Base-by-base conservation (phyloP, 148 eudicot genomes). In the Arctostaphylos glauca region DNA sequence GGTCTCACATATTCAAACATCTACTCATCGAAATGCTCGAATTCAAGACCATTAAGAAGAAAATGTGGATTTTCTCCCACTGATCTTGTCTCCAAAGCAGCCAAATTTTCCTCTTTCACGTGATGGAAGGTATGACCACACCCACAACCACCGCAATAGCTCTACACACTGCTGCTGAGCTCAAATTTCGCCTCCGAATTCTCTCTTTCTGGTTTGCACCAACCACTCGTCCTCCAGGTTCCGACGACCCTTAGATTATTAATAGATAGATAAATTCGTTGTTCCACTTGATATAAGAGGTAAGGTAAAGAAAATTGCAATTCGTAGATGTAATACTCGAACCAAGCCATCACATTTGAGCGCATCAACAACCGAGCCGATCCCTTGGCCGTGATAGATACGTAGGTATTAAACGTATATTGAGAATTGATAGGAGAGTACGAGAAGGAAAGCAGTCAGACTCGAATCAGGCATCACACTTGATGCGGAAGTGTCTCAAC, bases 151-250 rank as follows among this genome's bases (percentile, higher is more conserved):
- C 79, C 55, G 83, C 48, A 79, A 71, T 14, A 79, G 52, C 83
- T 47, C 78, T 79, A 4, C 50, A 16, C 54, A 78, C 84, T 6
- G 60, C 83, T 38, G 58, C 78, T 15, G 46, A 77, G 19, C 88
- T 81, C 58, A 86, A 60, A 13, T 81, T 83, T 68, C 91, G 71
- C 54, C 81, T 80, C 21, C 82, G 85, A 54, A 84, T 85, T 82
- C 89, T 90, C 55, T 88, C 90, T 52, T 87, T 87, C 55, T 88
- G 92, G 92, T 87, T 89, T 68, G 87, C 92, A 0, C 92, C 90
- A 76, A 87, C 91, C 74, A 90, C 89, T 79, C 91, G 89, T 19
- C 92, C 91, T 2, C 92, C 92, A 55, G 92, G 92, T 76, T 59
- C 74, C 80, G 81, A 71, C 5, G 88, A 84, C 76, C 91, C 88